These are phyloP conservation scores for Vigna mungo DNA, from an alignment of 306 rosid genomes.

Conservation along the genomic window DNA sequence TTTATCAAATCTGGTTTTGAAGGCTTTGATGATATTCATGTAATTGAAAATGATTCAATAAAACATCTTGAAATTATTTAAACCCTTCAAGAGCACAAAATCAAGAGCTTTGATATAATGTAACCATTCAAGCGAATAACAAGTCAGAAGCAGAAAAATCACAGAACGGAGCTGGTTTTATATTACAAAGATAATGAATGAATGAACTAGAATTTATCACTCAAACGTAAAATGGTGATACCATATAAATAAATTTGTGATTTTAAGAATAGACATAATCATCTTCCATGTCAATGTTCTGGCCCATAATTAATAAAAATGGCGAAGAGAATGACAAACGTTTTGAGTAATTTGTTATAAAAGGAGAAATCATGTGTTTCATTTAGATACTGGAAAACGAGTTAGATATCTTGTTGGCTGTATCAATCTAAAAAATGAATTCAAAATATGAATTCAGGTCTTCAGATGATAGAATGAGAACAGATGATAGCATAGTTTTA, in stretches of 20 bases:
- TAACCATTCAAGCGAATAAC: neutral
- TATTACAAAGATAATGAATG: neutral
- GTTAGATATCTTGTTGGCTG: conserved; percentile 18
- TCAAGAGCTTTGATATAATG: neutral
- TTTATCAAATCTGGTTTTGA: conserved; percentile 20
- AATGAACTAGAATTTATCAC: neutral
- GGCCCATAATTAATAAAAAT: neutral
- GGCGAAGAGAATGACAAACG: conserved; percentile 8
- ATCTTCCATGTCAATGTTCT: neutral
- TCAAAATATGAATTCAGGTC: conserved; percentile 17
- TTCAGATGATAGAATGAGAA: conserved; percentile 20
- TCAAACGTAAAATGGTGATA: conserved; percentile 19
- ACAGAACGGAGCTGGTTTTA: neutral
- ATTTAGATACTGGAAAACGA: conserved; percentile 12
- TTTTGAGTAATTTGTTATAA: conserved; percentile 17
- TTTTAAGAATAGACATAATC: neutral
- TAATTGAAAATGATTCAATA: neutral
- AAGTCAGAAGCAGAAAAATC: neutral
- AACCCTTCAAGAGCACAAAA: neutral
- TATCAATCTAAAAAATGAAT: conserved; percentile 5
- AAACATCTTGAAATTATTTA: conserved; percentile 7
- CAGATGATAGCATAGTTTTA: neutral
- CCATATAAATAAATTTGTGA: neutral
- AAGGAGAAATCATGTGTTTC: conserved; percentile 22
- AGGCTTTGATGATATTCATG: conserved; percentile 18